phyloP scores from a whole-genome alignment of 2,329 filamentous ascomycete genomes.

The Penicillium hesseltinei region DNA sequence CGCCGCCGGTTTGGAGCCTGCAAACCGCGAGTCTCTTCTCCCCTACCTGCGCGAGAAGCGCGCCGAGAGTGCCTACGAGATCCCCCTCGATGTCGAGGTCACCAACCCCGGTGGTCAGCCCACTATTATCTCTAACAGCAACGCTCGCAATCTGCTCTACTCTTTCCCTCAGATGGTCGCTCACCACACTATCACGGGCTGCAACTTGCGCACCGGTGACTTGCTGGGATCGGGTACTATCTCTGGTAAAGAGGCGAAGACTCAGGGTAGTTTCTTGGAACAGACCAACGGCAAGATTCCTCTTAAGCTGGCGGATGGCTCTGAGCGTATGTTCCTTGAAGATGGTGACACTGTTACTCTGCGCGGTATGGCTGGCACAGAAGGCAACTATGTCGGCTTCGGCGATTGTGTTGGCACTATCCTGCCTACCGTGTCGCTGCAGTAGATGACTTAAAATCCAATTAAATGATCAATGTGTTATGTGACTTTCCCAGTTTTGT shows the following conservation, averaged over 20 bases:
- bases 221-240: conserved; percentile 78
- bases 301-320: conserved; percentile 62
- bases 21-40: conserved; percentile 55
- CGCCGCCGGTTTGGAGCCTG: conserved; percentile 50
- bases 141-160: conserved; percentile 69
- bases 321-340: conserved; percentile 68
- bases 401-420: conserved; percentile 69
- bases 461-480: conserved; percentile 6
- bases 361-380: conserved; percentile 64
- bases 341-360: conserved; percentile 71
- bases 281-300: conserved; percentile 67
- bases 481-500: neutral
- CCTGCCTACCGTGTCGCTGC: conserved; percentile 42
- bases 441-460: conserved; percentile 15
- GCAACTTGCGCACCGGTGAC: conserved; percentile 70
- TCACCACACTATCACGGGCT: conserved; percentile 74
- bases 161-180: conserved; percentile 81
- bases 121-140: conserved; percentile 60
- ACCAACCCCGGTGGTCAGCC: conserved; percentile 48
- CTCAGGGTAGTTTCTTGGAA: conserved; percentile 69
- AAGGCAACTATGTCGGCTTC: conserved; percentile 70
- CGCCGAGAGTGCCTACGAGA: conserved; percentile 61
- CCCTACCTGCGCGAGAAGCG: conserved; percentile 65
- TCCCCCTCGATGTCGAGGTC: conserved; percentile 64
- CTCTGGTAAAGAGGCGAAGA: conserved; percentile 58